Evolutionary conservation across 1,284 basidiomycete species (phyloP).

Genomic region (Trichosporon ovoides): DNA sequence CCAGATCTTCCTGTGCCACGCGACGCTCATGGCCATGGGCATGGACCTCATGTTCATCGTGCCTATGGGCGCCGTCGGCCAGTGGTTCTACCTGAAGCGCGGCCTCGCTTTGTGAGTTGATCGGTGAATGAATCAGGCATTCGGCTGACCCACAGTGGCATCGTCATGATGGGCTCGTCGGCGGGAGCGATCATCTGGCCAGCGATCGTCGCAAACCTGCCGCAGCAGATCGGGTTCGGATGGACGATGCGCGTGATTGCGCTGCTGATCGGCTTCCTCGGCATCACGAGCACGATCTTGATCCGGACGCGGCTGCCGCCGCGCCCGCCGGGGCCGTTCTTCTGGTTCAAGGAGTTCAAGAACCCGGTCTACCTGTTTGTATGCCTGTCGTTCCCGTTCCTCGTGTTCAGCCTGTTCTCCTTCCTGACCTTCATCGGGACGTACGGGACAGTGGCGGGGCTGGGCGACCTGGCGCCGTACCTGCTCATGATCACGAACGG

Average conservation of each 20-base stretch:
- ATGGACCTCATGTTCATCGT: constrained; percentile 40
- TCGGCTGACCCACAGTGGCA: constrained; percentile 18
- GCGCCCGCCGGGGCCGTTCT: constrained; percentile 32
- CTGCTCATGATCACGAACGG: constrained; percentile 39
- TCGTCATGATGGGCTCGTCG: constrained; percentile 34
- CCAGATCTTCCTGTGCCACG: constrained; percentile 16
- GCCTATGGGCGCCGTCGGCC: constrained; percentile 36
- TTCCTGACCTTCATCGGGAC: constrained; percentile 39
- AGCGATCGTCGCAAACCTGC: constrained; percentile 36
- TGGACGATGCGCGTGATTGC: constrained; percentile 42
- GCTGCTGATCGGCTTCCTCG: constrained; percentile 26
- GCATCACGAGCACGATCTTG: constrained; percentile 26
- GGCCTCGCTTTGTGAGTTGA: constrained; percentile 35
- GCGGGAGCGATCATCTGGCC: constrained; percentile 41
- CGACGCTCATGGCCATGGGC: constrained; percentile 32
- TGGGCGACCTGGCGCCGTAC: constrained; percentile 34
- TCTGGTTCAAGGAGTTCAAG: constrained; percentile 31
- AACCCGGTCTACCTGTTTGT: constrained; percentile 30
- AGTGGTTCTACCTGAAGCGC: constrained; percentile 39
- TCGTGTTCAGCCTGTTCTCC: constrained; percentile 33
- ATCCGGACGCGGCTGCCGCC: constrained; percentile 36
- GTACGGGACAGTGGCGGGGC: constrained; percentile 29
- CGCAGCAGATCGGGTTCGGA: constrained; percentile 34
- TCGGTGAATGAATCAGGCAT: not conserved
- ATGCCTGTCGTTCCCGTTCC: constrained; percentile 26